Conservation (phyloP, 2,329 filamentous ascomycete species). For the Phaeosphaeriaceae sp. region DNA sequence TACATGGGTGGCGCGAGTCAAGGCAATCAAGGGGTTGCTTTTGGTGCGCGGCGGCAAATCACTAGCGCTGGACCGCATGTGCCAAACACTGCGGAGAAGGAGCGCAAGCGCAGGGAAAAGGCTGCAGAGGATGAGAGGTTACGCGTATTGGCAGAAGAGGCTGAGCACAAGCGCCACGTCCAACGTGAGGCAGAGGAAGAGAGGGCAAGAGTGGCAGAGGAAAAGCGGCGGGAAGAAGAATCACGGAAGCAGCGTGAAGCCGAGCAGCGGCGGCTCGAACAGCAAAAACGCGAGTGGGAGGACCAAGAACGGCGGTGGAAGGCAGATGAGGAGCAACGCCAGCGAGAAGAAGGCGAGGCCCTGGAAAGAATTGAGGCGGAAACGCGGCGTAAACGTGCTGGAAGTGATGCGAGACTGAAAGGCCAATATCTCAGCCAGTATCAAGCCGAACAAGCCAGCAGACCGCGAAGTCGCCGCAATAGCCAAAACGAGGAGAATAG, state of each 20-base stretch:
- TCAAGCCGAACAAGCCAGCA: slow-evolving; percentile 68
- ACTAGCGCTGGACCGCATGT: slow-evolving; percentile 81
- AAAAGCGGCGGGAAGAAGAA: slow-evolving; percentile 71
- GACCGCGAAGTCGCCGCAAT: slow-evolving; percentile 44
- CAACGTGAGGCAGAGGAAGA: slow-evolving; percentile 68
- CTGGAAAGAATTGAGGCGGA: slow-evolving; percentile 72
- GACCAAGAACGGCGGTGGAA: slow-evolving; percentile 80
- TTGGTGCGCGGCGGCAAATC: slow-evolving; percentile 91
- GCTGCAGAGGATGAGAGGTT: slow-evolving; percentile 61
- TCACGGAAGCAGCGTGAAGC: slow-evolving; percentile 64
- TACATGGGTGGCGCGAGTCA: slow-evolving; percentile 98
- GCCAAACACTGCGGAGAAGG: slow-evolving; percentile 83
- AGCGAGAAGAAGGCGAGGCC: slow-evolving; percentile 74
- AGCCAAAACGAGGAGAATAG: slow-evolving; percentile 54
- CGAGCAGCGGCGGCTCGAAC: slow-evolving; percentile 65
- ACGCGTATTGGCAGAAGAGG: slow-evolving; percentile 59
- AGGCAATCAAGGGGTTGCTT: slow-evolving; percentile 90
- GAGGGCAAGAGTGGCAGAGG: slow-evolving; percentile 66
- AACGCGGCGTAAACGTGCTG: slow-evolving; percentile 64
- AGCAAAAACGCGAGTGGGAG: slow-evolving; percentile 77
- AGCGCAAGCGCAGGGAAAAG: slow-evolving; percentile 67
- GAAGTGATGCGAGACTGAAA: slow-evolving; percentile 71
- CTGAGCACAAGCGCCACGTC: slow-evolving; percentile 55
- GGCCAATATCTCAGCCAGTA: slow-evolving; percentile 90
- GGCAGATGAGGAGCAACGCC: slow-evolving; percentile 73